Conservation (phyloP, 306 rosid genomes). For the Casuarina cunninghamiana region DNA sequence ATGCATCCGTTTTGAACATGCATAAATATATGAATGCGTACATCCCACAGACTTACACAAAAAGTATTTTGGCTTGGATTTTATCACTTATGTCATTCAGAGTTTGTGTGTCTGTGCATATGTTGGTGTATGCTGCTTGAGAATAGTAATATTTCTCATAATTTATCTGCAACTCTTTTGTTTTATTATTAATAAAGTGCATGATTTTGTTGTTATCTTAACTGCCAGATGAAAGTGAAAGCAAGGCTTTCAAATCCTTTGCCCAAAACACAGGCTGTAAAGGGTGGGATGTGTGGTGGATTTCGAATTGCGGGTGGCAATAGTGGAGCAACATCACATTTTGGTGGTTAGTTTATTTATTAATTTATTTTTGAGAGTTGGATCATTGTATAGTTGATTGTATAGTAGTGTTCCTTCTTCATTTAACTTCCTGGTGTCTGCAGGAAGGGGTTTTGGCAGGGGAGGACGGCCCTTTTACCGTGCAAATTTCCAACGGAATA, state of each 20-base stretch:
- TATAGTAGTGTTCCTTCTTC: conserved; percentile 12
- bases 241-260: conserved; percentile 91
- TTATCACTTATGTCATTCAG: background rate
- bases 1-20: background rate
- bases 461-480: conserved; percentile 41
- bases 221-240: conserved; percentile 59
- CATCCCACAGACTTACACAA: background rate
- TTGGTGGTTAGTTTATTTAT: conserved; percentile 36
- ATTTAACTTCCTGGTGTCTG: conserved; percentile 7
- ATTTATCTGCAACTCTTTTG: conserved; percentile 16
- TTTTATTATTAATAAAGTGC: conserved; percentile 1
- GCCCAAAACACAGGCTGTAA: conserved; percentile 83
- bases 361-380: conserved; percentile 24
- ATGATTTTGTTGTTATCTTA: conserved; percentile 17
- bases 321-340: conserved; percentile 47
- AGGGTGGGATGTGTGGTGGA: conserved; percentile 85
- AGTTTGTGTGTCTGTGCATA: background rate
- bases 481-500: conserved; percentile 46
- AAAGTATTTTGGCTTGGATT: background rate
- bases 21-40: background rate
- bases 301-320: conserved; percentile 61
- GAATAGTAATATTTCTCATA: conserved; percentile 8
- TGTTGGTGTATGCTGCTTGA: background rate
- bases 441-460: conserved; percentile 61
- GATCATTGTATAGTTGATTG: conserved; percentile 8